phyloP scores from a whole-genome alignment of 2,329 filamentous ascomycete genomes.

The Rhynchosporium agropyri region DNA sequence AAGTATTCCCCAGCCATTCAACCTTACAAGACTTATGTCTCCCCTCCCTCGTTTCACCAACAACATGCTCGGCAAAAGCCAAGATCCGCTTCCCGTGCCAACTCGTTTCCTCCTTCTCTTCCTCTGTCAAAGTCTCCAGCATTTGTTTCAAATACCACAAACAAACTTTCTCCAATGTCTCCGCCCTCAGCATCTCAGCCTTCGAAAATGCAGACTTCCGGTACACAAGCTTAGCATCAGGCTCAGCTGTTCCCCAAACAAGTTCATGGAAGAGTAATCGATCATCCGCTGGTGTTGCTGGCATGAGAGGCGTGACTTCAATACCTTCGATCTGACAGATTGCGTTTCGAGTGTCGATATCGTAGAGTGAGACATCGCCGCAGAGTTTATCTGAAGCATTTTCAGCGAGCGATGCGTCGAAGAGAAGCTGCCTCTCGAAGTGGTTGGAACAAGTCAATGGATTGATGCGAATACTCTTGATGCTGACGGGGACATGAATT shows the following conservation, averaged over 20 bases:
- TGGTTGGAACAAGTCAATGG: conserved; percentile 17
- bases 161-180: conserved; percentile 23
- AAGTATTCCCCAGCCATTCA: conserved; percentile 27
- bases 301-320: conserved; percentile 28
- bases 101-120: conserved; percentile 1
- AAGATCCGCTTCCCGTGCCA: conserved; percentile 25
- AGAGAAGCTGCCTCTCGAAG: not conserved
- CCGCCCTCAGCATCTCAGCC: conserved; percentile 24
- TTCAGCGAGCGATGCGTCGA: conserved; percentile 18
- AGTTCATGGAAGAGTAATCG: conserved; percentile 33
- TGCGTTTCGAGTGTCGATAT: conserved; percentile 12
- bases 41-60: conserved; percentile 21
- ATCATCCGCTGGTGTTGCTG: conserved; percentile 32
- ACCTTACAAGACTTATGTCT: conserved; percentile 24
- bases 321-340: conserved; percentile 36
- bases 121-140: not conserved
- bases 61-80: conserved; percentile 21
- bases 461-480: conserved; percentile 31
- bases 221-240: conserved; percentile 27
- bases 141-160: conserved; percentile 22
- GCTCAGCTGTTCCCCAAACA: conserved; percentile 26
- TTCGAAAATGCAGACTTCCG: conserved; percentile 15
- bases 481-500: conserved; percentile 33
- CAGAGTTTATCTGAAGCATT: not conserved
- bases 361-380: conserved; percentile 22